phyloP scores from a whole-genome alignment of 2,329 filamentous ascomycete genomes.

The Sclerotinia trifoliorum region DNA sequence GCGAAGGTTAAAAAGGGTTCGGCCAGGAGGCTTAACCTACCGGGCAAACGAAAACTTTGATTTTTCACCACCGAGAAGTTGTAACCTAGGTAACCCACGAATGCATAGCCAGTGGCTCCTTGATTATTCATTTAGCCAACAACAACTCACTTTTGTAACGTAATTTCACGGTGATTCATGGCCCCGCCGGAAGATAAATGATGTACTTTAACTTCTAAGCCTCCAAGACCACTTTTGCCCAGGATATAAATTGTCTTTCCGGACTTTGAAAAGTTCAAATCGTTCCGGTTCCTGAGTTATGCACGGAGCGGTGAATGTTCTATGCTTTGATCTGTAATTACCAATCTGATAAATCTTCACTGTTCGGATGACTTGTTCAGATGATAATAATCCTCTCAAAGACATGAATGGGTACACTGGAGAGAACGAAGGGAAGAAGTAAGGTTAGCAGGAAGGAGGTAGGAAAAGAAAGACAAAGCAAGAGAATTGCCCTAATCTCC shows the following conservation, averaged over 20 bases:
- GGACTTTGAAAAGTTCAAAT: not conserved
- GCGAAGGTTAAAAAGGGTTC: no score
- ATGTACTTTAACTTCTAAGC: not conserved
- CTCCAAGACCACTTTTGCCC: not conserved
- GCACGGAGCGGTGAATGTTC: not conserved
- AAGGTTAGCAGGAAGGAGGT: no score
- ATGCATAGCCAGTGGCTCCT: no score
- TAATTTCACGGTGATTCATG: not conserved
- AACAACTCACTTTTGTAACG: not conserved
- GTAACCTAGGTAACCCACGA: no score
- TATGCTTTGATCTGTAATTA: not conserved
- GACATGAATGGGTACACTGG: no score
- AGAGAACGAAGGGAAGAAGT: not conserved
- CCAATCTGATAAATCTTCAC: not conserved
- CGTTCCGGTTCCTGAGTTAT: not conserved
- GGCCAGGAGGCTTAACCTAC: not conserved
- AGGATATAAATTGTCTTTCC: not conserved
- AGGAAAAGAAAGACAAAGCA: not conserved
- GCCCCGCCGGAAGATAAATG: constrained; percentile 10
- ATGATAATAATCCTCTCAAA: not conserved
- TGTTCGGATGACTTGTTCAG: no score
- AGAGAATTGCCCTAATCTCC: no score
- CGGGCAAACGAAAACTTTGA: not conserved
- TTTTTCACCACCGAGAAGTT: not conserved
- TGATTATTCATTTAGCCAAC: not conserved